Evolutionary conservation across 2,329 filamentous ascomycete genomes (phyloP).

Genomic region (Thermothelomyces thermophilus): DNA sequence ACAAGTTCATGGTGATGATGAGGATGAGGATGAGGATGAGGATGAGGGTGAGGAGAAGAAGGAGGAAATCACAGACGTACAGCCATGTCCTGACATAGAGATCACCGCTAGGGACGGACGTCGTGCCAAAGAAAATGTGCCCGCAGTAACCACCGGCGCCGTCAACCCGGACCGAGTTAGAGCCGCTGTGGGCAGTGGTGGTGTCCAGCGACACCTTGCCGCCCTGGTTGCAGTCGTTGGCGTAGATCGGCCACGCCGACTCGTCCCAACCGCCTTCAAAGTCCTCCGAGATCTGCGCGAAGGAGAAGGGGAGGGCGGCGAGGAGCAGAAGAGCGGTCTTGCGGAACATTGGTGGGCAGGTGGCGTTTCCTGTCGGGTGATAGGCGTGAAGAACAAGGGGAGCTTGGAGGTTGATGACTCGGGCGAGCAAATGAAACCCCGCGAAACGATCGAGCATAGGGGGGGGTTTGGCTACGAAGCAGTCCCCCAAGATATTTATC

Average conservation of each 20-base stretch:
- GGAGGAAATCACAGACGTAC: constrained; percentile 36
- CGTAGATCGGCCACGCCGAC: constrained; percentile 52
- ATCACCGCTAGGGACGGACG: constrained; percentile 47
- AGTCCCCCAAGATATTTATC: no score
- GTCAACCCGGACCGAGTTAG: constrained; percentile 48
- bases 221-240: constrained; percentile 53
- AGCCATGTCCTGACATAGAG: constrained; percentile 50
- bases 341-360: constrained; percentile 4
- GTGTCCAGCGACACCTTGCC: constrained; percentile 51
- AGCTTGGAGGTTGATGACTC: no score
- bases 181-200: constrained; percentile 49
- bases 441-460: no score
- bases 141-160: constrained; percentile 50
- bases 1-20: not conserved
- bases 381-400: no score
- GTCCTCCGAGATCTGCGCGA: constrained; percentile 48
- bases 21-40: not conserved
- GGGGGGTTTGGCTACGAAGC: no score
- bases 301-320: constrained; percentile 40
- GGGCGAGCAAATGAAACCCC: no score
- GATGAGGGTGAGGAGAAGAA: no score
- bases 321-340: constrained; percentile 32
- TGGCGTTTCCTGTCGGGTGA: no score
- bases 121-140: constrained; percentile 57
- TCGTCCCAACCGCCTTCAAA: constrained; percentile 55